Evolutionary conservation across 129 eudicot genomes (phyloP).

Genomic region (Saposhnikovia divaricata): DNA sequence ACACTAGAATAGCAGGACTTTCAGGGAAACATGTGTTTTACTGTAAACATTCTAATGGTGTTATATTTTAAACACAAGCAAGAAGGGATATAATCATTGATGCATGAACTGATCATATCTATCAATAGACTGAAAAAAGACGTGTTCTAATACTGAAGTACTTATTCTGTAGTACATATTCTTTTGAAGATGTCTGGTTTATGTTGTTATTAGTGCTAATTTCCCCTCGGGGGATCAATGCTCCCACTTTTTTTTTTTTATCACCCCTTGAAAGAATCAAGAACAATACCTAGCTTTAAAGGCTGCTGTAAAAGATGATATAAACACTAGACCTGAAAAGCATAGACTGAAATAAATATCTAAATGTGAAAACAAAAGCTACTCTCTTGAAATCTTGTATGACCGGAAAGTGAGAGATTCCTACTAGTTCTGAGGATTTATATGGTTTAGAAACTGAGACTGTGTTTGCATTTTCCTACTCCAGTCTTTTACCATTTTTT

Average conservation of each 20-base stretch:
- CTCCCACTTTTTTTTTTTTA: background rate
- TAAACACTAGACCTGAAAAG: background rate
- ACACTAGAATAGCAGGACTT: background rate
- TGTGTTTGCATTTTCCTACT: too few species aligned
- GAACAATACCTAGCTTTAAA: background rate
- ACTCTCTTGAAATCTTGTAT: background rate
- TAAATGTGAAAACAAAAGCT: background rate
- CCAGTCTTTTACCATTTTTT: too few species aligned
- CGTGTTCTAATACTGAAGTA: background rate
- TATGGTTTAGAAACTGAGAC: too few species aligned
- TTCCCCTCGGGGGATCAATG: background rate
- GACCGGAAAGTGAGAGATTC: background rate
- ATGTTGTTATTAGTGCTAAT: background rate
- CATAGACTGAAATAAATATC: background rate
- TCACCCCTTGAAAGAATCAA: background rate
- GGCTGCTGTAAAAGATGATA: background rate
- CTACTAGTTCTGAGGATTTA: too few species aligned
- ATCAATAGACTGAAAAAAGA: background rate
- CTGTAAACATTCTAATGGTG: background rate
- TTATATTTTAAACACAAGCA: background rate
- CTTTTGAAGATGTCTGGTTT: background rate
- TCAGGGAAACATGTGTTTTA: background rate
- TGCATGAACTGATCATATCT: background rate
- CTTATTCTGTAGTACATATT: background rate
- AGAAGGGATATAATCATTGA: background rate